Base-by-base conservation (phyloP, 2,329 filamentous ascomycete species). In the Beauveria sp. region DNA sequence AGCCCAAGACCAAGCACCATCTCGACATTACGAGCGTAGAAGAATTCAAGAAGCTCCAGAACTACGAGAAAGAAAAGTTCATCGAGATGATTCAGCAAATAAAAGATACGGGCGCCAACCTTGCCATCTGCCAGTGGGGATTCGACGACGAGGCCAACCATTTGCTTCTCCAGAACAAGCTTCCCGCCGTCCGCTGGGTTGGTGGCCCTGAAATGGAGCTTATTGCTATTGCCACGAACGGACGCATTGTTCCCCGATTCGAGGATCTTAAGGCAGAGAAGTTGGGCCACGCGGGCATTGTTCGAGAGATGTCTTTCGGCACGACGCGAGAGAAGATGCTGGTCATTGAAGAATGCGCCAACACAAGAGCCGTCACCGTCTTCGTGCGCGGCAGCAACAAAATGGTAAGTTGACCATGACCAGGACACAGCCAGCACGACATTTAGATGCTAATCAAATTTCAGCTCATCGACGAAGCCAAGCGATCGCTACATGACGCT, bases 1-100 rank as follows among this genome's bases (percentile, higher is more conserved):
- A 99, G 84, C 95, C 95, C 68, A 99, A 99, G 86, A 99, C 95
- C 53, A 99, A 99, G 85, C 95, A 99, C 79, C 96, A 97, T 82
- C 85, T 99, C 64, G 95, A 99, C 72, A 99, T 99, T 72, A 95
- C 92, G 61, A 90, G 87, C 47, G 93, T 99, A 8, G 93, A 98
- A 68, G 95, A 99, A 79, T 99, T 96, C 83, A 97, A 96, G 82
- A 95, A 96, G 78, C 80, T 99, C 66, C 95, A 99, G 73, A 90
- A 83, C 68, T 99, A 99, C 79, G 95, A 99, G 78, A 88, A 88
- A 70, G 89, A 91, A 73, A 99, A 98, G 79, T 99, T 99, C 73
- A 85, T 91, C 63, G 93, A 98, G 79, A 99, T 99, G 95, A 97
- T 99, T 70, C 83, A 96, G 73, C 90, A 97, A 77, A 95, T 99